Conservation (phyloP, 163 green algal genomes). For the Chlamydomonas reinhardtii region DNA sequence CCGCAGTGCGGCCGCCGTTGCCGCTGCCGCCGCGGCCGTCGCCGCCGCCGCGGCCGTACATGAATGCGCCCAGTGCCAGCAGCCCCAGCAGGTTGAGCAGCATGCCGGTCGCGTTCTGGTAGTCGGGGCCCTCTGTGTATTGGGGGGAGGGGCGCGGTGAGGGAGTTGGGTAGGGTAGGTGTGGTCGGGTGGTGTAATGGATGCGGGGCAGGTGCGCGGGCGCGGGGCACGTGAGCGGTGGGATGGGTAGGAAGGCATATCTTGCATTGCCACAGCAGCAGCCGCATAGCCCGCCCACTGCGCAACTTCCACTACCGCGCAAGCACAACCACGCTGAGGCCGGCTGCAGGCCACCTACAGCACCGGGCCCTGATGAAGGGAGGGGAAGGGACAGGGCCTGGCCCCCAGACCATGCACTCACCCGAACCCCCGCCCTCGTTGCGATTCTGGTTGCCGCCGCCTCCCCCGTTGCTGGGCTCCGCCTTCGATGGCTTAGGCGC, state of each 20-base stretch:
- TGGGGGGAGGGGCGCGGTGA: background rate
- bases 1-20: background rate
- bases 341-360: too few relatives aligned
- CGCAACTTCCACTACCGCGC: too few relatives aligned
- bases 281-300: too few relatives aligned
- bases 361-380: too few relatives aligned
- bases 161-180: background rate
- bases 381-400: too few relatives aligned
- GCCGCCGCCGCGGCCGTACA: slow-evolving; percentile 16
- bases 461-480: background rate
- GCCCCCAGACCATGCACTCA: background rate
- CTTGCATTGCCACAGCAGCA: too few relatives aligned
- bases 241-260: too few relatives aligned
- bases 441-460: slow-evolving; percentile 23
- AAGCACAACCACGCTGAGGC: too few relatives aligned
- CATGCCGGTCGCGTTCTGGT: background rate
- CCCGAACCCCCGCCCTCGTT: slow-evolving; percentile 40
- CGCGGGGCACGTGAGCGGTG: too few relatives aligned
- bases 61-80: slow-evolving; percentile 1
- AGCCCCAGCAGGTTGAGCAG: slow-evolving; percentile 42
- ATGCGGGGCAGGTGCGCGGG: too few relatives aligned
- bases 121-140: background rate
- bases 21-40: background rate
- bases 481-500: slow-evolving; percentile 28
- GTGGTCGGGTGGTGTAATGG: background rate